A percentile compares a stretch with the other conserved stretches of the same genome.
Evolutionary conservation across 257 asterid genomes (phyloP).

Genomic region (Solanum peruvianum): DNA sequence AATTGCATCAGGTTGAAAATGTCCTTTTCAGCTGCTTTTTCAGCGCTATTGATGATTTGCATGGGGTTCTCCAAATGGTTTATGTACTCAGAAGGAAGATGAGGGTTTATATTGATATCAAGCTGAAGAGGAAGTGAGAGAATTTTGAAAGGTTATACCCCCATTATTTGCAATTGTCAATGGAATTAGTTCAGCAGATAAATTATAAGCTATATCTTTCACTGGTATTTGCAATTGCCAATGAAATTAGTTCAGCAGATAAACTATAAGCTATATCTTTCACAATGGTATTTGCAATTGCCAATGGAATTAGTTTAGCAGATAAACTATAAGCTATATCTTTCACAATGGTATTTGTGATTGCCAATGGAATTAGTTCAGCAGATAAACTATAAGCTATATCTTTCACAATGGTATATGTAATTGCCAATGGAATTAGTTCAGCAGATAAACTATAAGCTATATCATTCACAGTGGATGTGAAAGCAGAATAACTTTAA

Average conservation of each 20-base stretch:
- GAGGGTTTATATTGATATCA: conserved; percentile 70
- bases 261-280: neutral
- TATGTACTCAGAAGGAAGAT: conserved; percentile 88
- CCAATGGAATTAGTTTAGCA: neutral
- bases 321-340: neutral
- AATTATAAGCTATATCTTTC: neutral
- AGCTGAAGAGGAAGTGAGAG: conserved; percentile 36
- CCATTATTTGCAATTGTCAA: neutral
- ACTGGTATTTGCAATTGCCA: neutral
- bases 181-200: neutral
- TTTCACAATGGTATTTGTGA: neutral
- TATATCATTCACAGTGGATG: neutral
- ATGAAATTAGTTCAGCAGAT: neutral
- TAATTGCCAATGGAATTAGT: too few relatives aligned
- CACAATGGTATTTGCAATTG: neutral
- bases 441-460: too few relatives aligned
- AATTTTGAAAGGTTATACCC: neutral
- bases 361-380: neutral
- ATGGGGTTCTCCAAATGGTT: conserved; percentile 89
- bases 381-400: neutral
- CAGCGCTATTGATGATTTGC: conserved; percentile 67
- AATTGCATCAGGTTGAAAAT: conserved; percentile 81
- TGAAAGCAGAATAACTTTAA: neutral
- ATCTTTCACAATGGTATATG: too few relatives aligned
- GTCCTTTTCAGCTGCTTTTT: conserved; percentile 73